Conservation (phyloP, 1,284 basidiomycete species). For the Mycosarcoma mackinlayi region DNA sequence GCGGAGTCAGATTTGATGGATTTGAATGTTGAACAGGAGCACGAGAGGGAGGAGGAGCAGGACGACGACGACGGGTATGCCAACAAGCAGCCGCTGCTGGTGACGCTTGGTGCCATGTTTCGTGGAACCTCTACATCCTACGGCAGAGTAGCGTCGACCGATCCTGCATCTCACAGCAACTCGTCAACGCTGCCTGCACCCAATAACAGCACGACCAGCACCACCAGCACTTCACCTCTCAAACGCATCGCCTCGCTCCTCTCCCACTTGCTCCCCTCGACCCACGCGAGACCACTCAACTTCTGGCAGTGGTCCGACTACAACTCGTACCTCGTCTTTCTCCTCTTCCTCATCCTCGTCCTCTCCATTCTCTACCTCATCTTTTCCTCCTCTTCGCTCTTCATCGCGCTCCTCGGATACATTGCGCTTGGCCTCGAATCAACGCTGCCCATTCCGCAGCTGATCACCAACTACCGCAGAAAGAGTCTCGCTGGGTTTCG, state of each 20-base stretch:
- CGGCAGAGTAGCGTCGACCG: conserved; percentile 16
- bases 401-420: conserved; percentile 79
- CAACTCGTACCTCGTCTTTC: conserved; percentile 79
- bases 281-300: conserved; percentile 73
- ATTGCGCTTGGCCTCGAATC: conserved; percentile 75
- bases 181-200: not conserved
- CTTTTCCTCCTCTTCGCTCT: conserved; percentile 76
- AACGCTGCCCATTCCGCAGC: conserved; percentile 53
- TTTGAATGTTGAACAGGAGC: conserved; percentile 1
- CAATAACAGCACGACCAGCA: not conserved
- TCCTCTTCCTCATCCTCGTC: conserved; percentile 76
- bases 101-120: conserved; percentile 29
- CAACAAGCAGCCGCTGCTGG: conserved; percentile 46
- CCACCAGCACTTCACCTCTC: not conserved
- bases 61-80: conserved; percentile 28
- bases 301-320: conserved; percentile 89
- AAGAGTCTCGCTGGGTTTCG: conserved; percentile 85
- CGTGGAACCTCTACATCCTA: conserved; percentile 9
- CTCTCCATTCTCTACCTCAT: conserved; percentile 72
- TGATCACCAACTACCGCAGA: conserved; percentile 74
- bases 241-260: not conserved
- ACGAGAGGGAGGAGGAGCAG: conserved; percentile 4
- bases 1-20: conserved; percentile 26
- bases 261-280: not conserved
- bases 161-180: conserved; percentile 9